A percentile compares a stretch with the other conserved stretches of the same genome.
phyloP scores from a whole-genome alignment of 2,329 filamentous ascomycete genomes.

The Xylogone sp. region DNA sequence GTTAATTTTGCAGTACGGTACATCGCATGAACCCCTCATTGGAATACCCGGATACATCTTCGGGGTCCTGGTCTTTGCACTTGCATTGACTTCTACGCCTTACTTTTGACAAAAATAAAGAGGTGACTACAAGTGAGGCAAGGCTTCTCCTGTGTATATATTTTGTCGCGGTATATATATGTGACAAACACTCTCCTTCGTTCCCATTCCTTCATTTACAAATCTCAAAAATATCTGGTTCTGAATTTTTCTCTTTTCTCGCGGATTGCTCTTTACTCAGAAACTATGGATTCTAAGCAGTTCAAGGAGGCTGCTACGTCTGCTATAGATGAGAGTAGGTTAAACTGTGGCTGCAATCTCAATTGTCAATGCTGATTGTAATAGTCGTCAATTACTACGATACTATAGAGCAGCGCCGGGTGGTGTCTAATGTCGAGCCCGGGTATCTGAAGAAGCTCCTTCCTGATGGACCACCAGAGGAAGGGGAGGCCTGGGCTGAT shows the following conservation, averaged over 20 bases:
- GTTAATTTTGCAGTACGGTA: background rate
- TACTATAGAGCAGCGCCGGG: constrained; percentile 63
- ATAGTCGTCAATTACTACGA: constrained; percentile 82
- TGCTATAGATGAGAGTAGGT: constrained; percentile 77
- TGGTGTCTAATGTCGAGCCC: constrained; percentile 74
- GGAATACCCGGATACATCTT: background rate
- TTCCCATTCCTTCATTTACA: no score
- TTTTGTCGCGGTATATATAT: no score
- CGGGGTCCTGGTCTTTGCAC: no score
- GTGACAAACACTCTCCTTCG: no score
- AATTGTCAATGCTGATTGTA: constrained; percentile 9
- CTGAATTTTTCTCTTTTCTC: background rate
- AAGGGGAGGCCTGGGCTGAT: constrained; percentile 68
- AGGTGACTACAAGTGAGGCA: no score
- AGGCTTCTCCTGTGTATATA: no score
- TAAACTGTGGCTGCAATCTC: background rate
- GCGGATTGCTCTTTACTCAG: background rate
- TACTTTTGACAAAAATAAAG: no score
- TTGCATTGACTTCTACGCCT: no score
- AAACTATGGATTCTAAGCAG: constrained; percentile 71
- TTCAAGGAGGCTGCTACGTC: constrained; percentile 75
- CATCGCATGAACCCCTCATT: background rate
- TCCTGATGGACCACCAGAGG: constrained; percentile 59
- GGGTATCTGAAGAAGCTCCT: constrained; percentile 83
- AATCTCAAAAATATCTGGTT: background rate